Percentiles rank a stretch among this genome's conserved stretches.
phyloP scores from a whole-genome alignment of 1,284 basidiomycete genomes.

The Microbotryum saponariae region DNA sequence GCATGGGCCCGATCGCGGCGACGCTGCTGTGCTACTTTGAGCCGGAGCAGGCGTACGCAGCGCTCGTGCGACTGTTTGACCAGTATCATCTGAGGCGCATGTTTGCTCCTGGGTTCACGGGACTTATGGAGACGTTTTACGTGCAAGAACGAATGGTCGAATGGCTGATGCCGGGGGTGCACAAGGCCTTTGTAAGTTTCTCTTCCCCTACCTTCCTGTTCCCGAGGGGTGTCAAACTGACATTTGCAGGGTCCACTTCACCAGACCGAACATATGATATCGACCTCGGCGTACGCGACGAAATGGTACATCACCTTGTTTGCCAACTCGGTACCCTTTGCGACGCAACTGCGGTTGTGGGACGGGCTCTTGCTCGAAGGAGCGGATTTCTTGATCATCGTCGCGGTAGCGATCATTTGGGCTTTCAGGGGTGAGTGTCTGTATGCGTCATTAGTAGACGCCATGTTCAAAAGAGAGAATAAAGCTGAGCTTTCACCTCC shows the following conservation, averaged over 20 bases:
- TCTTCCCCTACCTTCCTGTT: background rate
- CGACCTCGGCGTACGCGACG: constrained; percentile 88
- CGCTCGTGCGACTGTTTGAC: constrained; percentile 76
- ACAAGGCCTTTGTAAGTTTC: constrained; percentile 58
- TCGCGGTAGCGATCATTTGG: constrained; percentile 83
- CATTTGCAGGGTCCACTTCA: background rate
- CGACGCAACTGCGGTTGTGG: constrained; percentile 89
- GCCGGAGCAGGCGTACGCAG: constrained; percentile 76
- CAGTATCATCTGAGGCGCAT: constrained; percentile 80
- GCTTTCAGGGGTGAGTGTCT: constrained; percentile 61
- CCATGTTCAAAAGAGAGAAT: too few species aligned
- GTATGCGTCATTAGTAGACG: background rate
- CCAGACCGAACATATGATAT: constrained; percentile 72
- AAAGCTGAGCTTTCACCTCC: too few species aligned
- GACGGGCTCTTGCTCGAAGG: constrained; percentile 88
- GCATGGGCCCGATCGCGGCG: constrained; percentile 96
- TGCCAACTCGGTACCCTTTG: constrained; percentile 90
- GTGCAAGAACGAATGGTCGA: constrained; percentile 83
- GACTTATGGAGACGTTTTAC: constrained; percentile 86
- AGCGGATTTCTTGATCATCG: constrained; percentile 74
- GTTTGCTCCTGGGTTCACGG: constrained; percentile 91
- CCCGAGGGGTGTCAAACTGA: background rate
- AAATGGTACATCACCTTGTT: constrained; percentile 97
- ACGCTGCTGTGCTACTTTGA: constrained; percentile 89
- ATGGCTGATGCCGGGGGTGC: constrained; percentile 79